Percentiles rank a stretch among this genome's conserved stretches.
Evolutionary conservation across 2,329 filamentous ascomycete genomes (phyloP).

Genomic region (Fragosphaeria purpurea): DNA sequence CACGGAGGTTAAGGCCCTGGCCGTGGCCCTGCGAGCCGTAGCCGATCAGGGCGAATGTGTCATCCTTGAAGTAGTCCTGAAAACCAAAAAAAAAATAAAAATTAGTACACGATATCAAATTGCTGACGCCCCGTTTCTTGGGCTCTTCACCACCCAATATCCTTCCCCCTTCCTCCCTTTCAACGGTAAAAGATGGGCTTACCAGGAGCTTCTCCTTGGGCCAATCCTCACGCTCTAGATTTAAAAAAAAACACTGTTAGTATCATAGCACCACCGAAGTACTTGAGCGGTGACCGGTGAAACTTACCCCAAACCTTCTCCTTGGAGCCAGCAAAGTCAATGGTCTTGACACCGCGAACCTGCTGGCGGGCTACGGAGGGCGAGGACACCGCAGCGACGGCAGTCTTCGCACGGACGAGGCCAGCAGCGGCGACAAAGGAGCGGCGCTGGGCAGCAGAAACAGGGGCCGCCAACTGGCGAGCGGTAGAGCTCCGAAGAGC

Average conservation of each 20-base stretch:
- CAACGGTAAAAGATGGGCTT: constrained; percentile 30
- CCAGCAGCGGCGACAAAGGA: constrained; percentile 52
- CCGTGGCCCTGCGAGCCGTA: constrained; percentile 98
- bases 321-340: constrained; percentile 94
- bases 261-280: not conserved
- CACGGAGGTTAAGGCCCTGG: constrained; percentile 97
- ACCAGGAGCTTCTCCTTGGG: constrained; percentile 95
- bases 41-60: constrained; percentile 97
- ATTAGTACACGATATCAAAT: too few species aligned
- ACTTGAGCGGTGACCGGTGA: too few species aligned
- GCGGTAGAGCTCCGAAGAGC: constrained; percentile 53
- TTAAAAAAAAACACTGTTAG: not conserved
- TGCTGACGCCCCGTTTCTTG: too few species aligned
- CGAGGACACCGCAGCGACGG: constrained; percentile 28
- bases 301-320: constrained; percentile 83
- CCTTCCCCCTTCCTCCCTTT: not conserved
- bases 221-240: constrained; percentile 90
- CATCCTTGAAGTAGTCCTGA: constrained; percentile 99
- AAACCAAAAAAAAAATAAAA: not conserved
- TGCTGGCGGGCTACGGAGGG: constrained; percentile 40
- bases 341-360: constrained; percentile 88
- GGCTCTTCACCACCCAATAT: too few species aligned
- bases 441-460: constrained; percentile 50
- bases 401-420: constrained; percentile 43
- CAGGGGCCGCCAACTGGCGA: constrained; percentile 53